Percentiles rank a stretch among this genome's conserved stretches.
Evolutionary conservation across 257 asterid genomes (phyloP).

Genomic region (Cordia subcordata): DNA sequence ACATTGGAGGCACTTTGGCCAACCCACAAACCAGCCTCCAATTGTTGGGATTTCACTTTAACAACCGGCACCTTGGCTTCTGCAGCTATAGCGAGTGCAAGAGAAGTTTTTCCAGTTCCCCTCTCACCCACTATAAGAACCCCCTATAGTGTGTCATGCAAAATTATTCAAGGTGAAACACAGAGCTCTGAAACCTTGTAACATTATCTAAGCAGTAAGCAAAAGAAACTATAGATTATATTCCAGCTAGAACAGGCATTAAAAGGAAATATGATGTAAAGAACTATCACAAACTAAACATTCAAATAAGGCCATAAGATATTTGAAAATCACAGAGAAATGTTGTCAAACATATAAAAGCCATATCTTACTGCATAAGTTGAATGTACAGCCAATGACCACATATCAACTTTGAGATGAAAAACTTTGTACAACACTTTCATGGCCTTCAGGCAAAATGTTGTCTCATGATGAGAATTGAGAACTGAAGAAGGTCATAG

Average conservation of each 20-base stretch:
- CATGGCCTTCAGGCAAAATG: too few relatives aligned
- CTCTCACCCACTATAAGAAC: conserved; percentile 98
- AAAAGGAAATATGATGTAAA: not conserved
- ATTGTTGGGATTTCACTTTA: conserved; percentile 83
- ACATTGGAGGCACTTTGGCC: conserved; percentile 99
- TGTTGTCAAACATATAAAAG: too few relatives aligned
- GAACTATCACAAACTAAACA: not conserved
- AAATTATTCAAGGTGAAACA: conserved; percentile 5
- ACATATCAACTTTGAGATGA: too few relatives aligned
- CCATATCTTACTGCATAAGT: too few relatives aligned
- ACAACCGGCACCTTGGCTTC: conserved; percentile 98
- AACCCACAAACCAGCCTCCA: conserved; percentile 95
- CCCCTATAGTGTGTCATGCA: conserved; percentile 50
- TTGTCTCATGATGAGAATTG: too few relatives aligned
- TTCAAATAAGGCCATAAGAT: too few relatives aligned
- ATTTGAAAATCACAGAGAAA: too few relatives aligned
- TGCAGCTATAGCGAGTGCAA: conserved; percentile 96
- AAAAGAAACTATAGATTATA: too few relatives aligned
- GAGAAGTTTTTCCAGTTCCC: conserved; percentile 96
- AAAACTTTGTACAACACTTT: too few relatives aligned
- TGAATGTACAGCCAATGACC: too few relatives aligned
- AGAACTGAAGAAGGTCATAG: too few relatives aligned
- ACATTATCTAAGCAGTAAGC: not conserved
- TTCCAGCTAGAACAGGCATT: too few relatives aligned
- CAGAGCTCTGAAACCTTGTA: not conserved